phyloP scores from a whole-genome alignment of 1,139 yeast genomes.

The Groenewaldozyma sp. region DNA sequence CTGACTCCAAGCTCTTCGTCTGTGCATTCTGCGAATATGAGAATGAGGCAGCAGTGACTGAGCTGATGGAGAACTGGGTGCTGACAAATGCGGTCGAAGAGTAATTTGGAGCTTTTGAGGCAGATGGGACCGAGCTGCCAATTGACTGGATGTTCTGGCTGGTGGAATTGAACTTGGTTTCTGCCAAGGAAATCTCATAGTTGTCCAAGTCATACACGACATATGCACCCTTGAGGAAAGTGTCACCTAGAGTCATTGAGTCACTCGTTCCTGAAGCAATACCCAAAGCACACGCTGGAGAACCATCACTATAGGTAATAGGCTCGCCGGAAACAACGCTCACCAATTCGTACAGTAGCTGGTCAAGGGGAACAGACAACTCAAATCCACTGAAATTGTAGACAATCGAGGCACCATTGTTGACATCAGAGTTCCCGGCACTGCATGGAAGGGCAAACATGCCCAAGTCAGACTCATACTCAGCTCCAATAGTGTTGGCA shows the following conservation, averaged over 20 bases:
- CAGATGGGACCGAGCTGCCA: constrained; percentile 21
- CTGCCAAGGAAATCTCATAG: constrained; percentile 57
- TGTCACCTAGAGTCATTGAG: constrained; percentile 51
- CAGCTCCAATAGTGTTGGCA: constrained; percentile 20
- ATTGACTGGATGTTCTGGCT: constrained; percentile 21
- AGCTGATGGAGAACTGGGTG: too few species aligned
- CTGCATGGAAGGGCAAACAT: constrained; percentile 11
- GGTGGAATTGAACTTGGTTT: constrained; percentile 31
- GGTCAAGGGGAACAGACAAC: constrained; percentile 20
- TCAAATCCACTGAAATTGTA: constrained; percentile 25
- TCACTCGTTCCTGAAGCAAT: constrained; percentile 16
- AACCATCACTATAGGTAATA: constrained; percentile 17
- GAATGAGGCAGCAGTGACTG: neutral
- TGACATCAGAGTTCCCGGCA: neutral
- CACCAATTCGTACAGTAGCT: constrained; percentile 18
- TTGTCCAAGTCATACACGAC: constrained; percentile 68
- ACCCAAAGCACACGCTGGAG: constrained; percentile 22
- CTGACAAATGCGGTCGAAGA: constrained; percentile 11
- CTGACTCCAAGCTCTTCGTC: too few species aligned
- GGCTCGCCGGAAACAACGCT: constrained; percentile 12
- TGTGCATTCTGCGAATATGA: too few species aligned
- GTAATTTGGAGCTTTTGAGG: constrained; percentile 21
- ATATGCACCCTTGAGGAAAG: constrained; percentile 62
- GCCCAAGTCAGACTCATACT: constrained; percentile 11
- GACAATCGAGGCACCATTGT: constrained; percentile 14